Conservation (phyloP, 192 early-diverging fungal species). For the Coemansia sp. region DNA sequence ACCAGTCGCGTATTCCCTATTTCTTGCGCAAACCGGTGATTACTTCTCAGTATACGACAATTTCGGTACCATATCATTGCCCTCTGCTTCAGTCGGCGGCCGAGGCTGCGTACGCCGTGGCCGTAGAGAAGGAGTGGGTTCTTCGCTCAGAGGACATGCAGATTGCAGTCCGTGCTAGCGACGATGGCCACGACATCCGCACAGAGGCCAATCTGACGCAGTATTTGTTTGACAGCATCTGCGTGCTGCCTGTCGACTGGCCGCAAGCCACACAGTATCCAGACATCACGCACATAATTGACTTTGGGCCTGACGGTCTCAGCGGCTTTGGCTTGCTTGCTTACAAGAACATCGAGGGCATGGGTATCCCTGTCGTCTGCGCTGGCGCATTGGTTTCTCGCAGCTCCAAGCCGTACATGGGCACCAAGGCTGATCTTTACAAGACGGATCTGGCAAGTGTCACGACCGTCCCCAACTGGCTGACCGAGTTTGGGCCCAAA, state of each 20-base stretch:
- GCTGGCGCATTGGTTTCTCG: conserved; percentile 20
- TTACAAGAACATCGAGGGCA: conserved; percentile 86
- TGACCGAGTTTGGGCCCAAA: conserved; percentile 77
- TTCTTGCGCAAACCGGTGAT: conserved; percentile 82
- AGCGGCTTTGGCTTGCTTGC: conserved; percentile 85
- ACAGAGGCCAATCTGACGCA: conserved; percentile 59
- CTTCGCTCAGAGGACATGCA: conserved; percentile 23
- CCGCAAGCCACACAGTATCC: conserved; percentile 58
- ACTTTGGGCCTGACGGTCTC: conserved; percentile 90
- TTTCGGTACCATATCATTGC: conserved; percentile 81
- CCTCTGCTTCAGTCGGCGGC: conserved; percentile 5
- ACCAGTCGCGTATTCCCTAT: conserved; percentile 78
- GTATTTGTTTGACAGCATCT: conserved; percentile 71
- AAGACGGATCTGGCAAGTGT: conserved; percentile 67
- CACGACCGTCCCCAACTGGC: conserved; percentile 84
- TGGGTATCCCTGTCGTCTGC: conserved; percentile 65
- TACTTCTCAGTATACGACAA: conserved; percentile 79
- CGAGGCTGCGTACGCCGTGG: conserved; percentile 8
- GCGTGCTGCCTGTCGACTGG: conserved; percentile 66
- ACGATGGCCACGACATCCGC: conserved; percentile 81
- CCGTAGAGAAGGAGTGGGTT: conserved; percentile 29
- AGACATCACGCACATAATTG: conserved; percentile 82
- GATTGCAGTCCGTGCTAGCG: conserved; percentile 74
- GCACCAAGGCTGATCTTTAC: conserved; percentile 75
- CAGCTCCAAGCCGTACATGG: conserved; percentile 59